Base-by-base conservation (phyloP, 352 stramenopile genomes). In the Thalassiosira mediterranea region DNA sequence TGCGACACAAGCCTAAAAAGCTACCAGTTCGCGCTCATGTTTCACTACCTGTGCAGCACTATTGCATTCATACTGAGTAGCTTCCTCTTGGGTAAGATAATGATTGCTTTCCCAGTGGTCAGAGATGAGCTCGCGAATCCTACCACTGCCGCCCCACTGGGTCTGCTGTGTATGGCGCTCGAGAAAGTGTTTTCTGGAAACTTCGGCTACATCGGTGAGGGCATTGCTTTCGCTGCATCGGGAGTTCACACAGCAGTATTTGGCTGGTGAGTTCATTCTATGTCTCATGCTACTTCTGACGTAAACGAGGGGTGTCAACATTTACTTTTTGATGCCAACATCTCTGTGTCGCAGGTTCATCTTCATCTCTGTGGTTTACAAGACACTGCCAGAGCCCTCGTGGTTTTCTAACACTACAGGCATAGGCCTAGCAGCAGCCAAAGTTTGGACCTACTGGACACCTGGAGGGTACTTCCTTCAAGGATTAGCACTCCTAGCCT, bases 371-470 rank as follows among this genome's bases (percentile, higher is more conserved):
- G 48, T 90, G 13, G 76, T 79, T 3, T 91, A 89, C 63, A 76
- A 82, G n/a, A 90, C 88, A 37, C 81, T 91, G 56, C 86, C 86
- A 0, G 86, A 91, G 47, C 81, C 81, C 32, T 70, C 56, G 47
- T 88, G 81, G 81, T 88, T 84, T 46, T 82, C 84, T n/a, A 91
- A 91, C 49, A 91, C 86, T 38, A 79, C 87, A 58, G 81, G 80
- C 1, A 77, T 91, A 40, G 86, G 83, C 17, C 54, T 89, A 7
- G 84, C 59, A 59, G 86, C 86, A 25, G 79, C 85, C 10, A 91
- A 91, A 61, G 85, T 81, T 4, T 91, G 67, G 71, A 63, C 90
- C 10, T 90, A 90, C 53, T 91, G 86, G 72, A 78, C 83, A 4
- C 69, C 79, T 17, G 64, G 66, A 21, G 81, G 73, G 23, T 76